Evolutionary conservation across 208 protist species (phyloP).

Genomic region (Acanthamoeba sp.): DNA sequence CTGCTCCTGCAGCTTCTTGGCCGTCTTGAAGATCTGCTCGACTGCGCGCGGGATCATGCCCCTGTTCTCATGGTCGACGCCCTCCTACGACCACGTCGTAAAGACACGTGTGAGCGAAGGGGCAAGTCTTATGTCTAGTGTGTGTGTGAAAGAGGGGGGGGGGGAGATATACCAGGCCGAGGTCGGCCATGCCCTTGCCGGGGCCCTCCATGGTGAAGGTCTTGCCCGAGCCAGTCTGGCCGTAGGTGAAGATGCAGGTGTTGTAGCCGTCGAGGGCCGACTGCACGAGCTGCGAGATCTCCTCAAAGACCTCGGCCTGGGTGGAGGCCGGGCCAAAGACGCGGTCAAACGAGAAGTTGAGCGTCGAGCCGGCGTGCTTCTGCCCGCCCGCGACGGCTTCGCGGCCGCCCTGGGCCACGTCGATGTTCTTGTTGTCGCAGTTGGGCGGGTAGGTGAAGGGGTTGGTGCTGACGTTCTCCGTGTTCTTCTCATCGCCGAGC

Average conservation of each 20-base stretch:
- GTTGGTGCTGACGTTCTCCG: conserved; percentile 2
- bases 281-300: conserved; percentile 90
- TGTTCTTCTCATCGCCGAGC: neutral
- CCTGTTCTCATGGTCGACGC: conserved; percentile 12
- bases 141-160: neutral
- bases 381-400: neutral
- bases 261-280: conserved; percentile 92
- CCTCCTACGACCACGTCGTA: neutral
- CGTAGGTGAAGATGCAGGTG: conserved; percentile 93
- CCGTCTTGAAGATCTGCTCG: conserved; percentile 84
- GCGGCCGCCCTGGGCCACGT: conserved; percentile 31
- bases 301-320: conserved; percentile 87
- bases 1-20: conserved; percentile 68
- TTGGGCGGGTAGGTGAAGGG: conserved; percentile 37
- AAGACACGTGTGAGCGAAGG: neutral
- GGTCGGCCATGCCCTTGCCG: neutral
- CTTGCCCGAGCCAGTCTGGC: conserved; percentile 93
- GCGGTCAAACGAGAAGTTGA: conserved; percentile 86
- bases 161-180: neutral
- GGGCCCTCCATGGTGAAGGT: conserved; percentile 90
- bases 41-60: conserved; percentile 88
- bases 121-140: neutral
- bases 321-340: conserved; percentile 82
- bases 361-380: neutral
- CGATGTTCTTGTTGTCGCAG: conserved; percentile 64